These are phyloP conservation scores for Berberis vulgaris DNA, from an alignment of 164 flowering plant genomes.

Conservation along the genomic window DNA sequence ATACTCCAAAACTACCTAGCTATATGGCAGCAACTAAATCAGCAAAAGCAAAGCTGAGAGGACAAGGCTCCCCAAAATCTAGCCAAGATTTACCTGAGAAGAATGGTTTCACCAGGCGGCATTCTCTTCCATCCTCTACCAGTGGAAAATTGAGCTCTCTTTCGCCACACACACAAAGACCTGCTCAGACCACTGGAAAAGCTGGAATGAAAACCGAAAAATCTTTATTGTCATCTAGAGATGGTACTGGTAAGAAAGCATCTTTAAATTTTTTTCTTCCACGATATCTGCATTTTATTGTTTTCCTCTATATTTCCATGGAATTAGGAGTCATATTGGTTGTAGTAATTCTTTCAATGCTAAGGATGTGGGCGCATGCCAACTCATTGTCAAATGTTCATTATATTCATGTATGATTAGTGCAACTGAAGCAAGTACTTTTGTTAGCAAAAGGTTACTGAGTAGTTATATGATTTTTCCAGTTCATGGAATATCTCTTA, in stretches of 20 bases:
- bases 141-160: slow-evolving; percentile 43
- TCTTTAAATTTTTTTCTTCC: neutral
- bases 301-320: neutral
- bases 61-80: slow-evolving; percentile 47
- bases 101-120: slow-evolving; percentile 42
- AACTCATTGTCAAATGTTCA: too few species aligned
- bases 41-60: slow-evolving; percentile 72
- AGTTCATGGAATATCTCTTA: neutral
- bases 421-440: too few species aligned
- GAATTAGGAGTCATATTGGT: neutral
- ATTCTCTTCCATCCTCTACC: slow-evolving; percentile 56
- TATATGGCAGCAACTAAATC: slow-evolving; percentile 83
- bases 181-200: slow-evolving; percentile 29
- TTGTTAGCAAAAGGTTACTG: neutral
- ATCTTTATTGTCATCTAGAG: slow-evolving; percentile 44
- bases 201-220: slow-evolving; percentile 36
- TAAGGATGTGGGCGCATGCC: neutral
- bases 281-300: neutral
- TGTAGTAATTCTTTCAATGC: too few species aligned
- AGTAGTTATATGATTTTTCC: neutral
- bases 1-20: slow-evolving; percentile 72
- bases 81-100: slow-evolving; percentile 41
- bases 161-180: slow-evolving; percentile 45
- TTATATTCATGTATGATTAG: too few species aligned
- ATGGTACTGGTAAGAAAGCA: slow-evolving; percentile 43